These are phyloP conservation scores for Niebla homalea DNA, from an alignment of 495 filamentous ascomycete species.

Conservation along the genomic window DNA sequence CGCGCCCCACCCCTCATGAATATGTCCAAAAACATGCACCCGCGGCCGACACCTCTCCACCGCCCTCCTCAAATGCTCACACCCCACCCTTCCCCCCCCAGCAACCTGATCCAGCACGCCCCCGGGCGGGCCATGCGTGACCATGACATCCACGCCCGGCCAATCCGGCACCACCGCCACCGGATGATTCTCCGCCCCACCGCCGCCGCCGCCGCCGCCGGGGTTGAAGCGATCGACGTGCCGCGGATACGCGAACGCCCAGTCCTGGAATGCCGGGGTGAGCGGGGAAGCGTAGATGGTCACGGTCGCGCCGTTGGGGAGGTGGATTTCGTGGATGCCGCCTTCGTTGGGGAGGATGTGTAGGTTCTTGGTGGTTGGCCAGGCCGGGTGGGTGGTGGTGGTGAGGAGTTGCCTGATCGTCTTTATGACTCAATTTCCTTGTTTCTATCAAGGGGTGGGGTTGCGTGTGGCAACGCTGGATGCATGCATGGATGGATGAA, in stretches of 20 bases:
- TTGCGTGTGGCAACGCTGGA: no score
- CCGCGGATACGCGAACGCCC: constrained; percentile 50
- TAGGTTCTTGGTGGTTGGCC: not conserved
- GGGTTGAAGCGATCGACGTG: constrained; percentile 41
- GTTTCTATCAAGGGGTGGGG: no score
- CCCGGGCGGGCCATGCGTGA: constrained; percentile 64
- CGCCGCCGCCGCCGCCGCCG: constrained; percentile 10
- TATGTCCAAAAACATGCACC: constrained; percentile 49
- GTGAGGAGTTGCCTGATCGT: no score
- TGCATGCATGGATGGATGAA: no score
- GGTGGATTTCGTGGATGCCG: not conserved
- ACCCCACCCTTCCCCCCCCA: constrained; percentile 28
- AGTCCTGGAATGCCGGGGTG: constrained; percentile 45
- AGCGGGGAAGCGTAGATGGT: constrained; percentile 55
- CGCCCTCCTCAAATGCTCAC: constrained; percentile 33
- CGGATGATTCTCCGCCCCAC: constrained; percentile 24
- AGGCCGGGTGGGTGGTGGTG: constrained; percentile 12
- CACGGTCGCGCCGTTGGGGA: not conserved
- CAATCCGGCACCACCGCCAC: constrained; percentile 29
- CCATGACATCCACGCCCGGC: constrained; percentile 43
- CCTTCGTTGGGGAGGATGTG: not conserved
- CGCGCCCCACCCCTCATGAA: constrained; percentile 62
- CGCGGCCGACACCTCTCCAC: constrained; percentile 31
- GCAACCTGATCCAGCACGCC: constrained; percentile 39
- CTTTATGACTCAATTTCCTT: no score